phyloP scores from a whole-genome alignment of 2,329 filamentous ascomycete genomes.

The Phyllosticta citribraziliensis region DNA sequence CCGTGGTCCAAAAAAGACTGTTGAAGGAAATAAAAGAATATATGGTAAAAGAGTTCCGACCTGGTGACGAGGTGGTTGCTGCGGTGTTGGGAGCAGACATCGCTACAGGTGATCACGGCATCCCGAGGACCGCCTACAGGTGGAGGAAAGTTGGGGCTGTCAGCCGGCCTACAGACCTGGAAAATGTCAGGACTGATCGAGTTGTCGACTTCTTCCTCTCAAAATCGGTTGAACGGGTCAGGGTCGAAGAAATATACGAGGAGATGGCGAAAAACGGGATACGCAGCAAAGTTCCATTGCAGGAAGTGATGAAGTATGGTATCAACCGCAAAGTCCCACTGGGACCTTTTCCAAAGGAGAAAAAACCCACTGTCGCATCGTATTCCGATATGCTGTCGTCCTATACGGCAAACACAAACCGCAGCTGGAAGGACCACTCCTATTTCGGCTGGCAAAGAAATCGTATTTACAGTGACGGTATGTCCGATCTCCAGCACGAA shows the following conservation, averaged over 20 bases:
- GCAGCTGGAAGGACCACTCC: background rate
- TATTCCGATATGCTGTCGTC: background rate
- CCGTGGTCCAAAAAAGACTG: background rate
- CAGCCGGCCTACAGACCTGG: background rate
- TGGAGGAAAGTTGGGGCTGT: background rate
- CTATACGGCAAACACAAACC: too few relatives aligned
- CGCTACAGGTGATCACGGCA: background rate
- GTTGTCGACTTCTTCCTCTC: background rate
- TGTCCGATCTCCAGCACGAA: too few relatives aligned
- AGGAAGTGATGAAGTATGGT: too few relatives aligned
- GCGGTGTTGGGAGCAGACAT: background rate
- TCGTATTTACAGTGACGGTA: background rate
- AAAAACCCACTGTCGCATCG: background rate
- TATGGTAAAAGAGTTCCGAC: background rate
- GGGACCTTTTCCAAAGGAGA: background rate
- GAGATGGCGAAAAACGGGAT: background rate
- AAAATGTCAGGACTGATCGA: background rate
- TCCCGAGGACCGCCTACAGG: background rate
- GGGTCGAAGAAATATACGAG: background rate
- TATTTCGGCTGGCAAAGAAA: background rate
- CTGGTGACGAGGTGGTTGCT: background rate
- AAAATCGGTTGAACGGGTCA: background rate
- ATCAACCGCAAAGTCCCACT: background rate
- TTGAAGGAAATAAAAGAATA: background rate
- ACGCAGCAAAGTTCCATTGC: background rate